phyloP scores from a whole-genome alignment of 164 flowering plant genomes.

The Dillenia suffruticosa region DNA sequence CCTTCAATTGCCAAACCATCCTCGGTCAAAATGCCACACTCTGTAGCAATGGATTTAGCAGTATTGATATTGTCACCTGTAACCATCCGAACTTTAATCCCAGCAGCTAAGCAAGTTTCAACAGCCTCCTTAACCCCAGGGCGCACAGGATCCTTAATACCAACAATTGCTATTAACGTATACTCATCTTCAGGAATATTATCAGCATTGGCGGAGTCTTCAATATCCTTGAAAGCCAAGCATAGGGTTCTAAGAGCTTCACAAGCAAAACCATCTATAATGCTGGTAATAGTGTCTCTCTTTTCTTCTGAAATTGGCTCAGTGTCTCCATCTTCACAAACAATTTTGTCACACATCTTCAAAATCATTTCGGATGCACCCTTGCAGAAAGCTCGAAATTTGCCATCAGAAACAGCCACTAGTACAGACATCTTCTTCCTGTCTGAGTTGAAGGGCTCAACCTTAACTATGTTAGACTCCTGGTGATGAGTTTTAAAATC shows the following conservation, averaged over 20 bases:
- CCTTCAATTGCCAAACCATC: constrained; percentile 70
- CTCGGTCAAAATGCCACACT: constrained; percentile 62
- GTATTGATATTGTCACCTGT: constrained; percentile 66
- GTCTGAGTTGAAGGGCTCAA: constrained; percentile 31
- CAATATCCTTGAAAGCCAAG: constrained; percentile 38
- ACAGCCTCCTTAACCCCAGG: constrained; percentile 68
- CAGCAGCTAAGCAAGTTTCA: constrained; percentile 52
- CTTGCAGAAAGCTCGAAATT: constrained; percentile 23
- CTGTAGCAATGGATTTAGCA: constrained; percentile 57
- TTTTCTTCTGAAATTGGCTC: constrained; percentile 26
- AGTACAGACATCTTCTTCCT: constrained; percentile 33
- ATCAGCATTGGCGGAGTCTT: constrained; percentile 10
- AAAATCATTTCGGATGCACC: constrained; percentile 33
- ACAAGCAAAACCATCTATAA: constrained; percentile 42
- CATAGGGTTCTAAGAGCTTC: constrained; percentile 55
- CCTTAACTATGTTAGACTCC: constrained; percentile 18
- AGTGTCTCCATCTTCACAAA: constrained; percentile 27
- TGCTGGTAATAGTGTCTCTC: constrained; percentile 17
- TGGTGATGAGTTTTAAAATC: constrained; percentile 6
- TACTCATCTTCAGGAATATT: constrained; percentile 34
- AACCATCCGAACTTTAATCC: constrained; percentile 63
- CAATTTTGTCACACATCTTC: constrained; percentile 34
- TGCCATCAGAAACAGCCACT: constrained; percentile 20
- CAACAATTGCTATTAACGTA: constrained; percentile 48
- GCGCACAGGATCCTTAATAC: constrained; percentile 67